These are phyloP conservation scores for Atkinsonella texensis DNA, from an alignment of 2,329 filamentous ascomycete genomes.

Conservation along the genomic window DNA sequence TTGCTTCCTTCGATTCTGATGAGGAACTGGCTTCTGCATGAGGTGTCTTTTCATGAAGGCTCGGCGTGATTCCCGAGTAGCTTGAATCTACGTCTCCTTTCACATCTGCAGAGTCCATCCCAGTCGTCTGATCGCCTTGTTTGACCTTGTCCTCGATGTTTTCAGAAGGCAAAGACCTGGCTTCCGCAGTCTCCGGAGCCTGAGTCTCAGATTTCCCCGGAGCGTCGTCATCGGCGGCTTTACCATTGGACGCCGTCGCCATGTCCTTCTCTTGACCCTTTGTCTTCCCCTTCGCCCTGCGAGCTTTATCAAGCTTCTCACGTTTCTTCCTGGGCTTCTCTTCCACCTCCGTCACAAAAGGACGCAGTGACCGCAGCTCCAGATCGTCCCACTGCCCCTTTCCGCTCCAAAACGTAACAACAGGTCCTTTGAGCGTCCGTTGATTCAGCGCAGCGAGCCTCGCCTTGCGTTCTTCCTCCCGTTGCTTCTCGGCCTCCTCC, in stretches of 20 bases:
- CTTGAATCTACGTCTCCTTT: neutral
- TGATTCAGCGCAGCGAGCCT: conserved; percentile 82
- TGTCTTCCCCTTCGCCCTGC: conserved; percentile 16
- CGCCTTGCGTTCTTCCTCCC: conserved; percentile 70
- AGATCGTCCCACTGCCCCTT: conserved; percentile 70
- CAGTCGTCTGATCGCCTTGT: neutral
- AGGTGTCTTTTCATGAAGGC: neutral
- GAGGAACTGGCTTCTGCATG: neutral
- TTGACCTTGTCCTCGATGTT: neutral
- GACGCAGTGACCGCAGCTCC: conserved; percentile 59
- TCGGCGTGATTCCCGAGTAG: neutral
- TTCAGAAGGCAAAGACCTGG: neutral
- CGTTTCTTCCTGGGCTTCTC: conserved; percentile 50
- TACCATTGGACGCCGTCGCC: neutral
- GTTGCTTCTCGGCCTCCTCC: conserved; percentile 84
- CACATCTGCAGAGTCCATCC: neutral
- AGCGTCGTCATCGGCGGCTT: conserved; percentile 6
- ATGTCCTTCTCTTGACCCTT: neutral
- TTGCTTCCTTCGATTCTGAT: neutral
- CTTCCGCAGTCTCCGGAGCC: neutral
- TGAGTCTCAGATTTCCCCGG: neutral
- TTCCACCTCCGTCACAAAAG: conserved; percentile 48
- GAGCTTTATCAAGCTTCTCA: conserved; percentile 24
- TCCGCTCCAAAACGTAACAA: conserved; percentile 91
- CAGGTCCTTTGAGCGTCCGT: conserved; percentile 74